Evolutionary conservation across 116 monocot species (phyloP), one percentile per base, ranked within the genome.

Genomic region (Papilionanthe hybrid): DNA sequence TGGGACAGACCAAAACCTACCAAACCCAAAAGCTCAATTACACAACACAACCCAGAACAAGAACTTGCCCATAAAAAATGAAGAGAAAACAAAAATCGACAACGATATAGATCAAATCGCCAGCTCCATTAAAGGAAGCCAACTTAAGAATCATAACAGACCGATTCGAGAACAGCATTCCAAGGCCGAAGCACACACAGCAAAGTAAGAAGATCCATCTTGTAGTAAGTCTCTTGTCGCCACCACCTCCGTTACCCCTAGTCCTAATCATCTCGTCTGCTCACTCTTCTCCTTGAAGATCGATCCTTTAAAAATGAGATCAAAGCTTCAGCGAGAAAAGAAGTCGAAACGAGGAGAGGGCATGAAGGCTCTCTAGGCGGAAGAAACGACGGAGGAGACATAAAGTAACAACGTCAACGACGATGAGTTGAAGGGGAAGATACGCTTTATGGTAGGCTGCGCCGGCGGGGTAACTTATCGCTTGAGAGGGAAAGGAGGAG

Each of bases 1-100:
- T 4, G 84, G 86, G 58, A 47, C 71, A 28, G 77, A 19, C 89
- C 89, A 86, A 23, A 92, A 82, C 81, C 95, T 95, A 55, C 17
- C 22, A 63, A 23, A 63, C 23, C 22, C 63, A 43, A 48, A 43
- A 43, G 9, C 15, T 18, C 18, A 53, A 53, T 15, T 15, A 53
- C 53, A 15, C 3, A 53, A 53, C 53, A 53, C 4, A 53, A 53
- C 53, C 17, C 53, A 17, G 17, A 53, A 53, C 18, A 53, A 17
- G 53, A 53, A 18, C 22, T 23, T 8, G 47, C 47, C 15, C 22
- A 74, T 42, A 7, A 42, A n/a, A 53, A 74, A 4, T 29, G 10
- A 71, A 48, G 30, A 76, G 22, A 17, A 29, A 53, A 32, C 6
- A 42, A 49, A n/a, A 75, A 75, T 44, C 37, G 32, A 37, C 69